Base-by-base conservation (phyloP, 1,284 basidiomycete genomes). In the Ceratobasidium papillatum region DNA sequence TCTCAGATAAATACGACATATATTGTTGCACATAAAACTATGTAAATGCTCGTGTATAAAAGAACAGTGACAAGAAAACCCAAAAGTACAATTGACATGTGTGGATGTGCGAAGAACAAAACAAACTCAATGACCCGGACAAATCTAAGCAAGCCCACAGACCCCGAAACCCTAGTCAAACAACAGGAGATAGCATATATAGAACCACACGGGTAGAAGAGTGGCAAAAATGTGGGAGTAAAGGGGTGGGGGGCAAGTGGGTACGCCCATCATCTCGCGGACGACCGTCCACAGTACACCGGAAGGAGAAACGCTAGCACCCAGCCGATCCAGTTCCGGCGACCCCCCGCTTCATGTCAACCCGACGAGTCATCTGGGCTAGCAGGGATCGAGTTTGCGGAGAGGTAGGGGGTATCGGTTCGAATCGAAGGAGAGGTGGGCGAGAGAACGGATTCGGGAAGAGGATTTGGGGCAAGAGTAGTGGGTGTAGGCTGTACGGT, bases 301-400 rank as follows among this genome's bases (percentile, higher is more conserved):
- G 63, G 63, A 32, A 65, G 43, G 19, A 65, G 30, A 30, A 65
- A 65, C 32, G 63, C 63, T 22, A 65, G 11, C n/a, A 65, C 63
- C 25, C 45, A 43, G 25, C 63, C 63, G 47, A 43, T 27, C 43
- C 47, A 43, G 47, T 25, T n/a, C 63, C 63, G 43, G 27, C 22
- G 45, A 19, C 63, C 45, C 63, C 63, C 63, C 63, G 45, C 63
- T 45, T 65, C 63, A 65, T 65, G 63, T 65, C 63, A 65, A 65
- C 63, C 34, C 27, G 27, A 54, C 5, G 54, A 34, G 32, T 58
- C 54, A 14, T 17, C 30, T 9, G 63, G 63, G 32, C 63, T 65
- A 7, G 45, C 27, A 2, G 63, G 63, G 38, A 51, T 30, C 3
- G 63, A 65, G 43, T 30, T 65, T 12, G 63, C 63, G 7, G 63